phyloP scores from a whole-genome alignment of 257 asterid species.

The Lycium barbarum region DNA sequence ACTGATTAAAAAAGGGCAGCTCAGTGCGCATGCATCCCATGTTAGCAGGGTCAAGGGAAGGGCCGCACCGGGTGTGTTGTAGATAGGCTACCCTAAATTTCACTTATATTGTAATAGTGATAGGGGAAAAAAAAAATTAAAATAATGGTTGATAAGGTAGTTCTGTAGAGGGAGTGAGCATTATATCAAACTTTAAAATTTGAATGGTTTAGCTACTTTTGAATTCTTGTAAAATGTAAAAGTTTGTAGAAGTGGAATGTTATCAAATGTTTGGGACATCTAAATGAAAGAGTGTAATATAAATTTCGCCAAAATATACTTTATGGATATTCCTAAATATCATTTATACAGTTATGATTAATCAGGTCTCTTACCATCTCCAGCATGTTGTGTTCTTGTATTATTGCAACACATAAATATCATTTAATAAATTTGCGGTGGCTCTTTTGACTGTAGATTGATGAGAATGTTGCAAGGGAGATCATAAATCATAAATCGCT shows the following conservation, averaged over 20 bases:
- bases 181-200: background rate
- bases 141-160: background rate
- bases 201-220: background rate
- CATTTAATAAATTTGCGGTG: background rate
- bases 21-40: too few relatives aligned
- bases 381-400: background rate
- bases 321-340: background rate
- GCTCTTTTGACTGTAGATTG: slow-evolving; percentile 51
- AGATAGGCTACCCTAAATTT: too few relatives aligned
- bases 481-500: slow-evolving; percentile 81
- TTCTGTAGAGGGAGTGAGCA: background rate
- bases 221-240: background rate
- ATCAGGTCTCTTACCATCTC: background rate
- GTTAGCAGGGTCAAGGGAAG: too few relatives aligned
- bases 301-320: background rate
- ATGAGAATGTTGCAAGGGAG: slow-evolving; percentile 86
- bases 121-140: background rate
- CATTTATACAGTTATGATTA: background rate
- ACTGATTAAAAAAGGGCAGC: too few relatives aligned
- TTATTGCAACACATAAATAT: background rate
- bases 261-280: background rate
- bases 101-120: background rate
- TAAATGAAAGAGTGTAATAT: background rate
- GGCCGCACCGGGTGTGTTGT: too few relatives aligned
- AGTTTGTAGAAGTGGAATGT: background rate